Base-by-base conservation (phyloP, 1,284 basidiomycete genomes). In the Tetrapyrgos nigripes region DNA sequence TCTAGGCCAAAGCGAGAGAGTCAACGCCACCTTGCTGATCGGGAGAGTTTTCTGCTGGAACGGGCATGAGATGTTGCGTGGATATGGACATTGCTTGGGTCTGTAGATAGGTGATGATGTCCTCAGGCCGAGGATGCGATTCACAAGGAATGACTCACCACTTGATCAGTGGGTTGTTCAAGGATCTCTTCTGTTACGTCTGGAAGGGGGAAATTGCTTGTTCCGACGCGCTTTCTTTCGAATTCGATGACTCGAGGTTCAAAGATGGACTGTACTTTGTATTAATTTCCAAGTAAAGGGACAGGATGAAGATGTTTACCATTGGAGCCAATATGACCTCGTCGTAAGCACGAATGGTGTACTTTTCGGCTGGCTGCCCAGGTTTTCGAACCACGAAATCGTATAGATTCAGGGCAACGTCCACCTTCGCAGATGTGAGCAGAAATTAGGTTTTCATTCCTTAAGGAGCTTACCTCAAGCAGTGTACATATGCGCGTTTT, bases 291-390 rank as follows among this genome's bases (percentile, higher is more conserved):
- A 37, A 24, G 8, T 17, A 17, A 10, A 45, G 21, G 8, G 14
- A 14, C 29, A 51, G 44, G 49, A 3, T 55, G 47, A 52, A 5
- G 23, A n/a, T 19, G 73, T 81, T 62, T 68, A 94, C 94, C 88
- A 98, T 94, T 1, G 97, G 94, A 0, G 96, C 95, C 35, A 99
- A 79, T 58, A 98, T 96, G 57, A 94, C 90, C 77, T 99, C 97
- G 71, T 99, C 97, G 70, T 98, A 99, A 4, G 93, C 91, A 28
- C 95, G 87, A 56, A 98, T 79, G 24, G 88, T 88, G 73, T 96
- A 99, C 74, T 98, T 98, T 69, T 91, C 84, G 2, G 95, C 92
- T 17, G 88, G 78, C 59, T 87, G 82, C 27, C 86, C 85, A 1
- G 96, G 92, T 56, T 86, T 79, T 24, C 96, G 83, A 11, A 96